Percentiles rank a stretch among this genome's conserved stretches.
These are phyloP conservation scores for Ophiostoma pallidulum DNA, from an alignment of 2,329 filamentous ascomycete species.

Conservation along the genomic window DNA sequence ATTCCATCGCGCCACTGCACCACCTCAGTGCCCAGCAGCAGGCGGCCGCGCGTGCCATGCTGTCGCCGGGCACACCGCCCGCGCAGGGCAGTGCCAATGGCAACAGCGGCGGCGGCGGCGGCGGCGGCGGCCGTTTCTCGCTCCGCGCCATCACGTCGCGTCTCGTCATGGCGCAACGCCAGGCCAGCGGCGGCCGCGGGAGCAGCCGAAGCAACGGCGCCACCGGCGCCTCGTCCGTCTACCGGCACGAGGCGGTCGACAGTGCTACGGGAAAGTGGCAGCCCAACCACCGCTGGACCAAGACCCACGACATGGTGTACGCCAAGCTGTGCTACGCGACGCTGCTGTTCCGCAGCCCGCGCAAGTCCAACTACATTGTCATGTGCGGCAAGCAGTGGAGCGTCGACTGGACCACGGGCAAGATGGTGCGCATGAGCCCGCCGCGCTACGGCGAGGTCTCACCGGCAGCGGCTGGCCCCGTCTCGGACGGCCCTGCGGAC, in stretches of 20 bases:
- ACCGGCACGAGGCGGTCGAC: constrained; percentile 36
- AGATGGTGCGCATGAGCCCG: constrained; percentile 43
- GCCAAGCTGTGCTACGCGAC: constrained; percentile 52
- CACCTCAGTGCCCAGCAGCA: constrained; percentile 7
- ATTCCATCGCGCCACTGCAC: constrained; percentile 1
- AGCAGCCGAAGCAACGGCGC: neutral
- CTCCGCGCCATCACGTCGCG: constrained; percentile 5
- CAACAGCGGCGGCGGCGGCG: neutral
- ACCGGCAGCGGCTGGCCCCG: constrained; percentile 35
- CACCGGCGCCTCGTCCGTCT: constrained; percentile 26
- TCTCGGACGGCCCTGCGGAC: constrained; percentile 42
- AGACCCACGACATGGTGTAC: constrained; percentile 48
- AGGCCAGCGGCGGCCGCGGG: neutral
- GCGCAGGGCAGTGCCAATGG: neutral
- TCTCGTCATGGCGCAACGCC: neutral
- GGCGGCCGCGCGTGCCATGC: constrained; percentile 6
- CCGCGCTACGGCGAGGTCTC: constrained; percentile 45
- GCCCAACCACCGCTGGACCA: constrained; percentile 45
- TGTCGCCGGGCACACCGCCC: neutral
- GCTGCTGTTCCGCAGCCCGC: constrained; percentile 44
- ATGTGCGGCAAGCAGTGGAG: constrained; percentile 48
- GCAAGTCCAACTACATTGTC: constrained; percentile 50
- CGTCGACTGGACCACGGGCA: constrained; percentile 50
- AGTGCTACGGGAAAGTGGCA: constrained; percentile 46
- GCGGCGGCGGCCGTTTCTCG: constrained; percentile 5